phyloP scores from a whole-genome alignment of 2,329 filamentous ascomycete genomes.

The Hypoxylon sp. region DNA sequence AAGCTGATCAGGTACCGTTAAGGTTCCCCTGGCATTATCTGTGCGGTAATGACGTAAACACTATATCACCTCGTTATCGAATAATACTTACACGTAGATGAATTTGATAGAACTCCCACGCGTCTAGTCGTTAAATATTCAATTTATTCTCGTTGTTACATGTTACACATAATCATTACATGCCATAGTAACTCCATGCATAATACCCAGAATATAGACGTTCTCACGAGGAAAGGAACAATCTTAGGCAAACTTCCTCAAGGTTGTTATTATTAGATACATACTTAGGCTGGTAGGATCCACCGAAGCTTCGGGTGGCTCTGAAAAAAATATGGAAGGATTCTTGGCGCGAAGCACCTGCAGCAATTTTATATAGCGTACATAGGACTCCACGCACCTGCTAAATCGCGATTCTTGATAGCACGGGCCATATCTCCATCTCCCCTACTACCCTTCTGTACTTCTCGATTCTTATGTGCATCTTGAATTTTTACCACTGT shows the following conservation, averaged over 20 bases:
- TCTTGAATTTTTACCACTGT: not conserved
- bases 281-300: constrained; percentile 26
- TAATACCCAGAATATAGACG: constrained; percentile 15
- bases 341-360: constrained; percentile 27
- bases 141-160: not conserved
- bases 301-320: constrained; percentile 38
- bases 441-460: not conserved
- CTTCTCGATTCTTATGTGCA: not conserved
- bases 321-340: constrained; percentile 14
- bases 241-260: not conserved
- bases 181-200: constrained; percentile 5
- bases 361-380: constrained; percentile 3
- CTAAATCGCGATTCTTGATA: constrained; percentile 32
- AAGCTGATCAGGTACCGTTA: constrained; percentile 27
- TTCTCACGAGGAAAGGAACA: constrained; percentile 8
- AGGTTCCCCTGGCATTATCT: constrained; percentile 36
- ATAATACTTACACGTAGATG: constrained; percentile 1
- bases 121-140: not conserved
- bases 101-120: not conserved
- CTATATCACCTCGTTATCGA: not conserved
- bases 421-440: constrained; percentile 16
- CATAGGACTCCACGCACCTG: constrained; percentile 21
- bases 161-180: constrained; percentile 9
- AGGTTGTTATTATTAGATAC: constrained; percentile 37
- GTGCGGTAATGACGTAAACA: constrained; percentile 41